phyloP scores from a whole-genome alignment of 1,284 basidiomycete genomes.

The Sanghuangporus weigelae region DNA sequence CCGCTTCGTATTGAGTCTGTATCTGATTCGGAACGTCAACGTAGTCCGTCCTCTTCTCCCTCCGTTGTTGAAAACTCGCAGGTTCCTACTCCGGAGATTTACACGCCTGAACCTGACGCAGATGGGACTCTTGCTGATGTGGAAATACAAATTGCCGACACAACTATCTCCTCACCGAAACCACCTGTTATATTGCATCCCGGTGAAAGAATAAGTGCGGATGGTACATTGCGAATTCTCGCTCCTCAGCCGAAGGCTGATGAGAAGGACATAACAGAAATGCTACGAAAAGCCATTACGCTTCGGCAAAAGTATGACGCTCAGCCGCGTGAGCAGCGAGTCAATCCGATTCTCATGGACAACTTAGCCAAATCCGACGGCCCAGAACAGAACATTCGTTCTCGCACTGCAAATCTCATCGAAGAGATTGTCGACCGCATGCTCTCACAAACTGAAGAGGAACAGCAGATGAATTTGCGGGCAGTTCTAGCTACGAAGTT shows the following conservation, averaged over 20 bases:
- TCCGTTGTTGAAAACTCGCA: conserved; percentile 2
- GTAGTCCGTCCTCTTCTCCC: neutral
- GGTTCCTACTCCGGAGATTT: neutral
- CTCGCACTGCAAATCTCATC: conserved; percentile 36
- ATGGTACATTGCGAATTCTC: conserved; percentile 4
- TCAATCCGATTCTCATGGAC: conserved; percentile 54
- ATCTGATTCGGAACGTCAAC: neutral
- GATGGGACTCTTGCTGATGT: conserved; percentile 1
- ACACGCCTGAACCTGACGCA: conserved; percentile 8
- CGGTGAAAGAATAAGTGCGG: neutral
- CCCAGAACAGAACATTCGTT: conserved; percentile 20
- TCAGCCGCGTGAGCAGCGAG: conserved; percentile 54
- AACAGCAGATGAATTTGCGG: conserved; percentile 36
- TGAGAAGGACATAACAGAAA: conserved; percentile 46
- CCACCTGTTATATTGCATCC: neutral
- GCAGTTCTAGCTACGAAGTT: conserved; percentile 50
- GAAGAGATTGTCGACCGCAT: conserved; percentile 40
- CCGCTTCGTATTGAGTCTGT: neutral
- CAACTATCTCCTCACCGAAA: neutral
- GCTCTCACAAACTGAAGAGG: conserved; percentile 31
- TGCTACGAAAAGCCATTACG: conserved; percentile 55
- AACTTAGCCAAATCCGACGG: conserved; percentile 45
- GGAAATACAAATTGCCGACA: neutral
- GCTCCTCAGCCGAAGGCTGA: conserved; percentile 23
- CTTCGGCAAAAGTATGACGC: conserved; percentile 52